phyloP scores from a whole-genome alignment of 306 rosid genomes.

The Abrus precatorius region DNA sequence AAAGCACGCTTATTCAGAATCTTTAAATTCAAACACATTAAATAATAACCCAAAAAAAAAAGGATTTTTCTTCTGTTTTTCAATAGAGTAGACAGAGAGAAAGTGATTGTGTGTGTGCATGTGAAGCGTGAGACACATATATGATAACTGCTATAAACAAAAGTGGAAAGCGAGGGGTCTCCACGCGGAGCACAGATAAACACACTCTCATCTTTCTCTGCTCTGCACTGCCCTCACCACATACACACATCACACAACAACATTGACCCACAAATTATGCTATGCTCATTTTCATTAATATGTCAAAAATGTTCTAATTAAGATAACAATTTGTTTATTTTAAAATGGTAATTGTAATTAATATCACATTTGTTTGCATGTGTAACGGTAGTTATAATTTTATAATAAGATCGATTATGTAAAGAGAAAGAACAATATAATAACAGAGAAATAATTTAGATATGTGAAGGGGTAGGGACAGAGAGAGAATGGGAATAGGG shows the following conservation, averaged over 20 bases:
- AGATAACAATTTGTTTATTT: too few species aligned
- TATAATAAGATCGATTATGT: background rate
- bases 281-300: too few species aligned
- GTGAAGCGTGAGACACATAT: conserved; percentile 47
- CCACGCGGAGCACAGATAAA: conserved; percentile 48
- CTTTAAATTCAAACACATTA: conserved; percentile 45
- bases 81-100: background rate
- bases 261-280: conserved; percentile 30
- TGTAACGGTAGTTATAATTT: background rate
- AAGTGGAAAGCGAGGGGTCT: conserved; percentile 49
- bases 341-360: background rate
- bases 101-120: background rate
- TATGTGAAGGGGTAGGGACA: background rate
- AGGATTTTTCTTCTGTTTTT: background rate
- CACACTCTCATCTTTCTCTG: conserved; percentile 38
- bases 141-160: conserved; percentile 52
- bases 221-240: conserved; percentile 29
- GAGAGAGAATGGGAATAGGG: conserved; percentile 19
- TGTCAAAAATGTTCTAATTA: too few species aligned
- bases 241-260: background rate
- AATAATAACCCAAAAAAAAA: background rate
- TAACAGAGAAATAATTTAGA: background rate
- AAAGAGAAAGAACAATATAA: background rate
- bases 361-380: background rate
- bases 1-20: conserved; percentile 60